These are phyloP conservation scores for Jasminum sambac DNA, from an alignment of 257 asterid genomes.

Conservation along the genomic window DNA sequence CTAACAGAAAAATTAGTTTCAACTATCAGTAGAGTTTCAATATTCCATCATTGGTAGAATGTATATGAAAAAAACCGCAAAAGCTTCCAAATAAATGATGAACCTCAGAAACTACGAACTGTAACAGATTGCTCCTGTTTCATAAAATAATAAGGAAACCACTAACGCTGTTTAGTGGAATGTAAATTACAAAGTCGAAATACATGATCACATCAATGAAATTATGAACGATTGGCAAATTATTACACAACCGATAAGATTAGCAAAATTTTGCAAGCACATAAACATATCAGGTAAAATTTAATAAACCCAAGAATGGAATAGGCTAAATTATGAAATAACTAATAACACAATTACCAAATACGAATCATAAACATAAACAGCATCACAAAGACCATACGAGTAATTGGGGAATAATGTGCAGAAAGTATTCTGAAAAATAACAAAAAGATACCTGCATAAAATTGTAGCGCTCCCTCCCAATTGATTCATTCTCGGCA, in stretches of 20 bases:
- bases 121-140: background rate
- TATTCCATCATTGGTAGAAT: background rate
- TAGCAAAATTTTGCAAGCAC: too few relatives aligned
- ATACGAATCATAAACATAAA: background rate
- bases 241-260: too few relatives aligned
- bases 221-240: background rate
- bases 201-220: slow-evolving; percentile 13
- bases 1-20: background rate
- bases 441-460: slow-evolving; percentile 65
- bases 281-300: background rate
- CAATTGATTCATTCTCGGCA: slow-evolving; percentile 97
- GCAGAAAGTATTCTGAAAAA: background rate
- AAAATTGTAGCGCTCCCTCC: slow-evolving; percentile 96
- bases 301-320: background rate
- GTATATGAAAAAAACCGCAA: background rate
- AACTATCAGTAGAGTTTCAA: too few relatives aligned
- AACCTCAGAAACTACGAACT: background rate
- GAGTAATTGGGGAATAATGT: background rate
- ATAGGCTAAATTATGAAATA: background rate
- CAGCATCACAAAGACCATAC: background rate
- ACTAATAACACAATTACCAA: background rate
- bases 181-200: background rate
- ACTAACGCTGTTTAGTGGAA: background rate
- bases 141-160: background rate
- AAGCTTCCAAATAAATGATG: background rate